Base-by-base conservation (phyloP, 2,329 filamentous ascomycete species). In the Calonectria pauciramosa region DNA sequence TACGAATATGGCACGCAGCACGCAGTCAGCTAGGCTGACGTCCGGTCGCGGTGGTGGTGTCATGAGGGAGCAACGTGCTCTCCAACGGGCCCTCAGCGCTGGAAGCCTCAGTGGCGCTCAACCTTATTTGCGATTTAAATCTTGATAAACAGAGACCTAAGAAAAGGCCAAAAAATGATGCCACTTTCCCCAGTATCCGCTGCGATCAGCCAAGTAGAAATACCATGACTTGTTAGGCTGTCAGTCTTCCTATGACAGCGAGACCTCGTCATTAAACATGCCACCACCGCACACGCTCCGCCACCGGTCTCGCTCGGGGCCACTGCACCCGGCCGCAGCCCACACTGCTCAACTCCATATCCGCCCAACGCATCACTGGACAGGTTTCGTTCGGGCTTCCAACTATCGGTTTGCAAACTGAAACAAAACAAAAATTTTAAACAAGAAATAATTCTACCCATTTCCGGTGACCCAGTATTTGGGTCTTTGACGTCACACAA, bases 301-400 rank as follows among this genome's bases (percentile, higher is more conserved):
- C 41, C 71, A 73, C 60, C 71, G 71, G 71, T 63, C 20, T 73
- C 67, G 71, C 71, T 73, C 47, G 71, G 69, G 60, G 60, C 23
- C 51, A 51, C n/a, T n/a, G n/a, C 49, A 51, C 67, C 70, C 64
- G 67, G 71, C 67, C 36, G 69, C 70, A 70, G 47, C 67, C 67
- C 59, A 67, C 51, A 56, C 32, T 41, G 34, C 65, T 47, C 36
- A 66, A 66, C 56, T 68, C 47, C 56, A 64, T 51, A 59, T 32
- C 23, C 56, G 56, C 71, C 41, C 71, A 73, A 38, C 51, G 23
- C 59, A 65, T 49, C 41, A 72, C 70, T 63, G 38, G 32, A 54
- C 34, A 41, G 26, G 14, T 30, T 30, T 41, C 23, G 26, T 44
- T 65, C 30, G n/a, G 60, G 38, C 41, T 65, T 49, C 18, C 23